A percentile compares a stretch with the other conserved stretches of the same genome.
Evolutionary conservation across 345 rosid genomes (phyloP).

Genomic region (Eucalyptus regnans): DNA sequence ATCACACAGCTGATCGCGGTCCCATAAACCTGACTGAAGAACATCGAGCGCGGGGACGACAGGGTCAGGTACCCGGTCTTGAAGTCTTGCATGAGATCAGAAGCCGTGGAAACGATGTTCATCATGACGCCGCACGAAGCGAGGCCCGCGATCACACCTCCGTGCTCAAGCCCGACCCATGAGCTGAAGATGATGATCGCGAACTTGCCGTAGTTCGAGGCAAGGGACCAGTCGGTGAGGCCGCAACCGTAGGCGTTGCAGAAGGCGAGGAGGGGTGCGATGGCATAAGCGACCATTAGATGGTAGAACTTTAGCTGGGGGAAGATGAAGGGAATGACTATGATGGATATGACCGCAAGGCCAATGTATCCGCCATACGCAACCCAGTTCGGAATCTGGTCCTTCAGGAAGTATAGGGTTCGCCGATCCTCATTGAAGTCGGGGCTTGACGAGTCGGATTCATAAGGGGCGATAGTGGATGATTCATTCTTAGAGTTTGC

Average conservation of each 20-base stretch:
- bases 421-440: conserved; percentile 35
- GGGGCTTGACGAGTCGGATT: neutral
- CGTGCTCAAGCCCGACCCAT: conserved; percentile 56
- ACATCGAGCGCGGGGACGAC: conserved; percentile 85
- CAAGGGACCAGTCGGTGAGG: conserved; percentile 83
- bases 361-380: conserved; percentile 42
- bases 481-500: neutral
- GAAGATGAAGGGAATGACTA: conserved; percentile 55
- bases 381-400: conserved; percentile 56
- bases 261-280: conserved; percentile 76
- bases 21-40: conserved; percentile 68
- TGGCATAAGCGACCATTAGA: conserved; percentile 45
- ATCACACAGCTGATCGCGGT: conserved; percentile 64
- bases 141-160: conserved; percentile 76
- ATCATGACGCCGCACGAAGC: conserved; percentile 91
- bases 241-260: conserved; percentile 92
- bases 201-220: conserved; percentile 77
- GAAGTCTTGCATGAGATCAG: conserved; percentile 90
- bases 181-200: conserved; percentile 72
- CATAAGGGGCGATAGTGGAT: neutral
- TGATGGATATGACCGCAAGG: conserved; percentile 39
- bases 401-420: conserved; percentile 52
- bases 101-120: conserved; percentile 94
- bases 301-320: conserved; percentile 70
- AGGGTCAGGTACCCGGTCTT: conserved; percentile 88